phyloP scores from a whole-genome alignment of 495 filamentous ascomycete species.

The Aspergillus bridgeri region DNA sequence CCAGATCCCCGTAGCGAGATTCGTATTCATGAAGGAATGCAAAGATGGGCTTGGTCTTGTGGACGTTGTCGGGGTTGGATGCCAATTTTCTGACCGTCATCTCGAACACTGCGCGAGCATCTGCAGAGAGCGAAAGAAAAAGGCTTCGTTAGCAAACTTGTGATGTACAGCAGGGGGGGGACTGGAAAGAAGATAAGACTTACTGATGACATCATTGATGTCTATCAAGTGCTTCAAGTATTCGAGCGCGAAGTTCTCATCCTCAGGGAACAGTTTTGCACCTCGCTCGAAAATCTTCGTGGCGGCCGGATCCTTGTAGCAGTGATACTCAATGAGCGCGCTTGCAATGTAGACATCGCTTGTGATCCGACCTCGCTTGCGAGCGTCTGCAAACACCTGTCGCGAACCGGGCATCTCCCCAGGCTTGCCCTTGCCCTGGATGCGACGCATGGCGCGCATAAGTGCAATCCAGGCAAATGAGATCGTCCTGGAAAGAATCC shows the following conservation, averaged over 20 bases:
- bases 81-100: conserved; percentile 78
- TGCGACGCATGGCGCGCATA: conserved; percentile 87
- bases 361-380: conserved; percentile 77
- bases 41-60: conserved; percentile 80
- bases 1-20: conserved; percentile 86
- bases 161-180: not conserved
- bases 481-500: conserved; percentile 69
- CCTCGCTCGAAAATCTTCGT: conserved; percentile 95
- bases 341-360: conserved; percentile 92
- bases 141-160: conserved; percentile 19
- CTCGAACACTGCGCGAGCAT: conserved; percentile 92
- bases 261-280: conserved; percentile 84
- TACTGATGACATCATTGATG: conserved; percentile 89
- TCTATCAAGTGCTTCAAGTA: conserved; percentile 92
- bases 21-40: conserved; percentile 92
- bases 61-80: conserved; percentile 63
- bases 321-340: conserved; percentile 88
- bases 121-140: conserved; percentile 45
- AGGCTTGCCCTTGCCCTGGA: conserved; percentile 86
- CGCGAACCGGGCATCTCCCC: conserved; percentile 71
- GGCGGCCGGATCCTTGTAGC: conserved; percentile 88
- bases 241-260: conserved; percentile 86
- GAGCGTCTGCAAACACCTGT: conserved; percentile 81
- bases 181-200: conserved; percentile 32
- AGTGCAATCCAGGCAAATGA: conserved; percentile 92